Conservation (phyloP, 202 grass and related monocot species). For the Schoenoplectus tabernaemontani region DNA sequence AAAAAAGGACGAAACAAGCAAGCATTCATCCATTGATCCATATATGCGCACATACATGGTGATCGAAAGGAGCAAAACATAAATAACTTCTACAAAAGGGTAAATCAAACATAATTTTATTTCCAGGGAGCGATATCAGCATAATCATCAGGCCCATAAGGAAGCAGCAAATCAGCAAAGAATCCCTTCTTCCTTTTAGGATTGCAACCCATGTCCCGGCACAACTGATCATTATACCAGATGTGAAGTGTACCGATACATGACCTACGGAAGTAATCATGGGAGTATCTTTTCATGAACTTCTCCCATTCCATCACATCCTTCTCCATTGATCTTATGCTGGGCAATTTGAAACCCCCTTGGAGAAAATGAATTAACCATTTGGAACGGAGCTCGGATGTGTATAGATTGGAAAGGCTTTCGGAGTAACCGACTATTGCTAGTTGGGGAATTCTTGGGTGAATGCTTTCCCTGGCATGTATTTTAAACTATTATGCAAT, state of each 20-base stretch:
- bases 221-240: constrained; percentile 78
- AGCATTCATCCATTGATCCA: background rate
- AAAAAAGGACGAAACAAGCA: background rate
- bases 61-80: background rate
- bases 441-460: constrained; percentile 59
- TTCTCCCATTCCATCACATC: constrained; percentile 49
- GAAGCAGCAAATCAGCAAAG: constrained; percentile 73
- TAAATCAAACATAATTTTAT: background rate
- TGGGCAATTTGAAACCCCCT: constrained; percentile 49
- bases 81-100: background rate
- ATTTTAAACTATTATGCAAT: background rate
- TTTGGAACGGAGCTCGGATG: constrained; percentile 51
- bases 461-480: constrained; percentile 56
- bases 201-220: constrained; percentile 66
- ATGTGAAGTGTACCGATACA: constrained; percentile 42
- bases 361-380: constrained; percentile 62
- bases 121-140: constrained; percentile 20
- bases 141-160: constrained; percentile 54
- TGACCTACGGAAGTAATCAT: constrained; percentile 27
- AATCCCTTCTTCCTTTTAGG: constrained; percentile 58
- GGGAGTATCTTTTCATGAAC: constrained; percentile 33
- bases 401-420: constrained; percentile 41
- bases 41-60: background rate
- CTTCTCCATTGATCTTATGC: constrained; percentile 49
- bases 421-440: constrained; percentile 61